A percentile compares a stretch with the other conserved stretches of the same genome.
phyloP scores from a whole-genome alignment of 768 basidiomycete genomes.

The Suillus spraguei region DNA sequence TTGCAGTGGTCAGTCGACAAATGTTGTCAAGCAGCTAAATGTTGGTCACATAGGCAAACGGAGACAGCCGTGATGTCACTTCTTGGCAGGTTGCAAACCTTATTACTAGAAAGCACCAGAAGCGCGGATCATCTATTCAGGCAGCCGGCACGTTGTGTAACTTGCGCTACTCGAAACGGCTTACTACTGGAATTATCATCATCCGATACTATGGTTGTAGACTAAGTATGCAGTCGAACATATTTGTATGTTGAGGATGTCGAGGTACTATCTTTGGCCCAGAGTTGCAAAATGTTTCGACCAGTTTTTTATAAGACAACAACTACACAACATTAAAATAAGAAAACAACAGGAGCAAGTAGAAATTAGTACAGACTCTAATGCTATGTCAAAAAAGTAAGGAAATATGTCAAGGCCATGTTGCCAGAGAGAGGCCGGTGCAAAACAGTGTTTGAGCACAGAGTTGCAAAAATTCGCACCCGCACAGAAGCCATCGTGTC shows the following conservation, averaged over 20 bases:
- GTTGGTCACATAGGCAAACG: conserved; percentile 3
- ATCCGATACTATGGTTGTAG: not conserved
- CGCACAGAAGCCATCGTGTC: no score
- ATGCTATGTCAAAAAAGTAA: no score
- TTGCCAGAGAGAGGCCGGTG: no score
- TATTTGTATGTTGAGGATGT: not conserved
- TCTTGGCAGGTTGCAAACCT: not conserved
- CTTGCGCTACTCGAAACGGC: not conserved
- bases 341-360: no score
- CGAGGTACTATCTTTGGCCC: no score
- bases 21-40: not conserved
- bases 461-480: no score
- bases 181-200: not conserved
- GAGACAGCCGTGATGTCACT: conserved; percentile 6
- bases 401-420: no score
- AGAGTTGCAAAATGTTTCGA: no score
- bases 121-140: not conserved
- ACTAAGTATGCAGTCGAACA: not conserved
- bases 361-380: no score
- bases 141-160: not conserved
- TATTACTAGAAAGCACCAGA: not conserved
- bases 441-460: no score
- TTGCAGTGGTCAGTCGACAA: not conserved
- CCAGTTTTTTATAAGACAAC: no score
- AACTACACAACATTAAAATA: no score